Conservation (phyloP, 2,329 filamentous ascomycete genomes). For the Geosmithia morbida region DNA sequence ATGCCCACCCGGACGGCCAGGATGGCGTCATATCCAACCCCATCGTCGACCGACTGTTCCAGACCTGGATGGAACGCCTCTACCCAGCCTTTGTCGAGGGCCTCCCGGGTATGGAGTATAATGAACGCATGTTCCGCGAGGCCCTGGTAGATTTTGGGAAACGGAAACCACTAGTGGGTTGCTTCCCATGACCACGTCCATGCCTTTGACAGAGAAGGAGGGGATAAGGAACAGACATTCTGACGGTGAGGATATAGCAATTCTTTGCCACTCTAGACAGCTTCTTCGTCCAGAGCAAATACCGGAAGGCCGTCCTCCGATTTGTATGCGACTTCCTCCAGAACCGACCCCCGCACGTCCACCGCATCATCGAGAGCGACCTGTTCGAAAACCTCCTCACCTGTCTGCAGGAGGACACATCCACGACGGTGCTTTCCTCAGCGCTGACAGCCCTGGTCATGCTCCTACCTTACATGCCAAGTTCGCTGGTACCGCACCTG, state of each 20-base stretch:
- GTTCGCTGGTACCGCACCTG: constrained; percentile 51
- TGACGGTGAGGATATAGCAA: constrained; percentile 25
- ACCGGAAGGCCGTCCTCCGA: constrained; percentile 48
- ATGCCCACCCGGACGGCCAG: constrained; percentile 20
- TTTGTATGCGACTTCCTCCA: constrained; percentile 62
- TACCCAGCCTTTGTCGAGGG: constrained; percentile 20
- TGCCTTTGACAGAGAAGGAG: no score
- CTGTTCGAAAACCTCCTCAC: constrained; percentile 58
- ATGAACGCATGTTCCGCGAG: constrained; percentile 34
- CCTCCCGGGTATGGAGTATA: constrained; percentile 23
- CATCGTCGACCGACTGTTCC: constrained; percentile 41
- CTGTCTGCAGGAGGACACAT: constrained; percentile 65
- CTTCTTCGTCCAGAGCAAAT: constrained; percentile 48
- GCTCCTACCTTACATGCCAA: constrained; percentile 70
- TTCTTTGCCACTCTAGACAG: constrained; percentile 52
- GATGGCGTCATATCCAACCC: constrained; percentile 22
- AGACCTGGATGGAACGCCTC: constrained; percentile 39
- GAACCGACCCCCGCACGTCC: constrained; percentile 64
- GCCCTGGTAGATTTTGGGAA: constrained; percentile 48
- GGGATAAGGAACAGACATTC: no score
- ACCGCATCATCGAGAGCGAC: constrained; percentile 57
- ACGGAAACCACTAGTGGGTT: constrained; percentile 42
- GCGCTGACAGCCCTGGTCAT: constrained; percentile 65
- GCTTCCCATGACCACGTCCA: no score
- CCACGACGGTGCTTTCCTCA: constrained; percentile 60